Conservation (phyloP, 352 stramenopile genomes). For the Ophiocytium majus region DNA sequence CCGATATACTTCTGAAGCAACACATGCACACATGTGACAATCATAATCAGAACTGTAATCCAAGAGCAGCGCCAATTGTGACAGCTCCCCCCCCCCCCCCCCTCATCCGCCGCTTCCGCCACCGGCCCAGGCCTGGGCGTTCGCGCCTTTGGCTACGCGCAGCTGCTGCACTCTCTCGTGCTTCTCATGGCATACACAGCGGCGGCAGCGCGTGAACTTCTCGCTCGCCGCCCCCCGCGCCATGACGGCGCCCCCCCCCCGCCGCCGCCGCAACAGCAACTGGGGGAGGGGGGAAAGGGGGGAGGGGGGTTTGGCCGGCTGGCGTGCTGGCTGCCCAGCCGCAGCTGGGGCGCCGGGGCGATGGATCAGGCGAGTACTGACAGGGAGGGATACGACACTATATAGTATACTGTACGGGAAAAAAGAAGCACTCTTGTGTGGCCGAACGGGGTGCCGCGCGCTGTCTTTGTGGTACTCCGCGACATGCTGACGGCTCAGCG, state of each 20-base stretch:
- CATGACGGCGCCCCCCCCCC: background rate
- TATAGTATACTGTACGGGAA: background rate
- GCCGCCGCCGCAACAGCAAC: slow-evolving; percentile 1
- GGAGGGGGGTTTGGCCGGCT: background rate
- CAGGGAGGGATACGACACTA: background rate
- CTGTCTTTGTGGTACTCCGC: too few species aligned
- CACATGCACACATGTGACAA: too few species aligned
- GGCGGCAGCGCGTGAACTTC: background rate
- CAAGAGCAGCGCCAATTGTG: too few species aligned
- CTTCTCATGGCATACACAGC: slow-evolving; percentile 33
- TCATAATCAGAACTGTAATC: too few species aligned
- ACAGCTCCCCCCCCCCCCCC: too few species aligned
- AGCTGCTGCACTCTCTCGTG: slow-evolving; percentile 49
- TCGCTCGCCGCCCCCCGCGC: background rate
- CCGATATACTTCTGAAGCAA: too few species aligned
- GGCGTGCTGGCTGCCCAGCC: background rate
- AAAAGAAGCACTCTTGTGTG: too few species aligned
- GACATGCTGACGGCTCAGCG: too few species aligned
- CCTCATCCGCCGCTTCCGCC: too few species aligned
- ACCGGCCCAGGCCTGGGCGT: slow-evolving; percentile 31
- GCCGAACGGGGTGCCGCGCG: too few species aligned
- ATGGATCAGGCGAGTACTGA: slow-evolving; percentile 13
- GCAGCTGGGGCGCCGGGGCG: background rate
- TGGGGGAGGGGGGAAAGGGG: too few species aligned
- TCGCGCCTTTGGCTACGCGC: slow-evolving; percentile 53